Evolutionary conservation across 805 yeast genomes (phyloP).

Genomic region (Ogataea chonburiensis): DNA sequence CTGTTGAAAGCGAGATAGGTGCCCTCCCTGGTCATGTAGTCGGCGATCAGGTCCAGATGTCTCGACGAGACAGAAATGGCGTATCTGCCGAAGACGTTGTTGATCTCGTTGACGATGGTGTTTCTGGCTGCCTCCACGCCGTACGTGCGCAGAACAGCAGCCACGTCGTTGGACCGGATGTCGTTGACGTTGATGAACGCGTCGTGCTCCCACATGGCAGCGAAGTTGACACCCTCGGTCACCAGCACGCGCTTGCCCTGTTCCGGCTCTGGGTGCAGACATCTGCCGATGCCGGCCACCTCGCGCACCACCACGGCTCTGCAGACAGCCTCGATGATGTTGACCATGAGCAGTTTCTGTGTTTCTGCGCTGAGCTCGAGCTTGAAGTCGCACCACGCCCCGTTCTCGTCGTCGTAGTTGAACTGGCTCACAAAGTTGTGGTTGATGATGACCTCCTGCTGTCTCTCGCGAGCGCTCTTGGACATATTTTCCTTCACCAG

Average conservation of each 20-base stretch:
- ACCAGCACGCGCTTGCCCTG: slow-evolving; percentile 74
- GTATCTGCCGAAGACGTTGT: slow-evolving; percentile 92
- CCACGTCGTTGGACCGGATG: slow-evolving; percentile 88
- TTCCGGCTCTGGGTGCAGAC: slow-evolving; percentile 76
- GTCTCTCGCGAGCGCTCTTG: slow-evolving; percentile 76
- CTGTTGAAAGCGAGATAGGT: slow-evolving; percentile 94
- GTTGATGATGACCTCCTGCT: slow-evolving; percentile 71
- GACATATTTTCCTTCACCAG: slow-evolving; percentile 39
- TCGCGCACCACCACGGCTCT: slow-evolving; percentile 90
- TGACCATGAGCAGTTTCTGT: slow-evolving; percentile 94
- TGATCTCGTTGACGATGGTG: slow-evolving; percentile 93
- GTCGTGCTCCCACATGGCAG: slow-evolving; percentile 97
- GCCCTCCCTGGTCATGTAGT: slow-evolving; percentile 99
- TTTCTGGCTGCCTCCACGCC: slow-evolving; percentile 99
- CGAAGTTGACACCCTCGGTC: slow-evolving; percentile 98
- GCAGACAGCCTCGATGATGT: slow-evolving; percentile 90
- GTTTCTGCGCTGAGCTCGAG: slow-evolving; percentile 80
- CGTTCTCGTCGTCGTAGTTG: slow-evolving; percentile 84
- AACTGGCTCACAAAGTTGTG: slow-evolving; percentile 75
- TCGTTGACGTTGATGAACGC: slow-evolving; percentile 88
- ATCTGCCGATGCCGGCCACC: slow-evolving; percentile 86
- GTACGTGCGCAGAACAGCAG: slow-evolving; percentile 83
- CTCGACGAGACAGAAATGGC: slow-evolving; percentile 91
- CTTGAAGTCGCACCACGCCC: slow-evolving; percentile 92
- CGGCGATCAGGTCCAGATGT: slow-evolving; percentile 95